Evolutionary conservation across 768 basidiomycete species (phyloP).

Genomic region (Asterophora lycoperdoides): DNA sequence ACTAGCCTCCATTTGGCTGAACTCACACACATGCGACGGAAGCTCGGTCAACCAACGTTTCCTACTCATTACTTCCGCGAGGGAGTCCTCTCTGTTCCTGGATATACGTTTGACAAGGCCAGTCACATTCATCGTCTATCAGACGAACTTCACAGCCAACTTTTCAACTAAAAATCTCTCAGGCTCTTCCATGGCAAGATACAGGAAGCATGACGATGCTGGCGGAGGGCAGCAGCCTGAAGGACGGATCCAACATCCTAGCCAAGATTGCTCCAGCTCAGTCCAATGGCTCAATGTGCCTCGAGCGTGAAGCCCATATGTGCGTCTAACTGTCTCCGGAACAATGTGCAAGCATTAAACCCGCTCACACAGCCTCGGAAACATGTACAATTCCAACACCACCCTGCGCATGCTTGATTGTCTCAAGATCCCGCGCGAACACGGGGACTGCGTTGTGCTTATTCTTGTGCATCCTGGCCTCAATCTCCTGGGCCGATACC

Average conservation of each 20-base stretch:
- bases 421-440: conserved; percentile 59
- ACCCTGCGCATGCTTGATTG: conserved; percentile 59
- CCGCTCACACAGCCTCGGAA: conserved; percentile 38
- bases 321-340: conserved; percentile 27
- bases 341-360: neutral
- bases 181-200: conserved; percentile 68
- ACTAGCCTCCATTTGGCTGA: conserved; percentile 1
- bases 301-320: conserved; percentile 74
- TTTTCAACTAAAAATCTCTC: neutral
- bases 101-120: conserved; percentile 70
- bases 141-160: neutral
- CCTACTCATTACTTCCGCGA: conserved; percentile 58
- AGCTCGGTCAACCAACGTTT: conserved; percentile 52
- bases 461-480: conserved; percentile 66
- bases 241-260: conserved; percentile 63
- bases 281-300: conserved; percentile 66
- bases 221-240: conserved; percentile 64
- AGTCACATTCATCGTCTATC: conserved; percentile 8
- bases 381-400: conserved; percentile 44
- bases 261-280: conserved; percentile 74
- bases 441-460: conserved; percentile 68
- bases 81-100: conserved; percentile 59
- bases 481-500: conserved; percentile 67
- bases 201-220: conserved; percentile 68
- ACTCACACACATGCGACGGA: conserved; percentile 40